Conservation (phyloP, 2,329 filamentous ascomycete genomes). For the Microcera coccophila region DNA sequence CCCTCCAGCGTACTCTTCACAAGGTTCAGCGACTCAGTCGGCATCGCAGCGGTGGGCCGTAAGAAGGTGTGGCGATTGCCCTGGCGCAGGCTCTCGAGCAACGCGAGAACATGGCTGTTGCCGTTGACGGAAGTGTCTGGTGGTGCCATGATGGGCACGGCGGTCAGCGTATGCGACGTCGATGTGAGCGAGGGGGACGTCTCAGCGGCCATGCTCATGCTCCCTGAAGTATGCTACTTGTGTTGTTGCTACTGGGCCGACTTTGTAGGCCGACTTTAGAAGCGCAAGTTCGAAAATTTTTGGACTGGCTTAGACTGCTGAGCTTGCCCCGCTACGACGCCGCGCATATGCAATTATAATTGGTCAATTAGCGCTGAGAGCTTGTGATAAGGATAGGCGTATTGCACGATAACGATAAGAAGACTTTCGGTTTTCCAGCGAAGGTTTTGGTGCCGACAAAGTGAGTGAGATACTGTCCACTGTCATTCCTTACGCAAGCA, state of each 20-base stretch:
- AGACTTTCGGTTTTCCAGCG: too few relatives aligned
- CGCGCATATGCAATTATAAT: slow-evolving; percentile 4
- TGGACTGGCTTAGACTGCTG: slow-evolving; percentile 18
- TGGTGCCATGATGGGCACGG: slow-evolving; percentile 42
- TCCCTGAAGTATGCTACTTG: too few relatives aligned
- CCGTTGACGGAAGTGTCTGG: slow-evolving; percentile 33
- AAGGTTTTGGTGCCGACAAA: too few relatives aligned
- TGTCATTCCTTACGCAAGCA: too few relatives aligned
- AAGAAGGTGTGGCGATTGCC: slow-evolving; percentile 69
- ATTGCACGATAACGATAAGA: too few relatives aligned
- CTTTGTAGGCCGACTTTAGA: neutral
- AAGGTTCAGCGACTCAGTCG: slow-evolving; percentile 65
- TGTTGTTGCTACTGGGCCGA: neutral
- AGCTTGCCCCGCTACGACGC: slow-evolving; percentile 19
- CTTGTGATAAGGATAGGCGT: slow-evolving; percentile 14
- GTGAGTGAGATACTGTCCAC: too few relatives aligned
- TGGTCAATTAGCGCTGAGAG: slow-evolving; percentile 17
- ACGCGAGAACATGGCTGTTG: slow-evolving; percentile 42
- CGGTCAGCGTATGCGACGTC: slow-evolving; percentile 60
- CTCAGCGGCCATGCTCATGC: slow-evolving; percentile 35
- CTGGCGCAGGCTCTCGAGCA: slow-evolving; percentile 55
- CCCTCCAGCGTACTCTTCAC: slow-evolving; percentile 79
- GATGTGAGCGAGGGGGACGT: slow-evolving; percentile 60
- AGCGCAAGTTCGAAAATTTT: slow-evolving; percentile 20
- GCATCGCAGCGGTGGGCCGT: slow-evolving; percentile 64